These are phyloP conservation scores for Coffea eugenioides DNA, from an alignment of 257 asterid genomes.

Conservation along the genomic window DNA sequence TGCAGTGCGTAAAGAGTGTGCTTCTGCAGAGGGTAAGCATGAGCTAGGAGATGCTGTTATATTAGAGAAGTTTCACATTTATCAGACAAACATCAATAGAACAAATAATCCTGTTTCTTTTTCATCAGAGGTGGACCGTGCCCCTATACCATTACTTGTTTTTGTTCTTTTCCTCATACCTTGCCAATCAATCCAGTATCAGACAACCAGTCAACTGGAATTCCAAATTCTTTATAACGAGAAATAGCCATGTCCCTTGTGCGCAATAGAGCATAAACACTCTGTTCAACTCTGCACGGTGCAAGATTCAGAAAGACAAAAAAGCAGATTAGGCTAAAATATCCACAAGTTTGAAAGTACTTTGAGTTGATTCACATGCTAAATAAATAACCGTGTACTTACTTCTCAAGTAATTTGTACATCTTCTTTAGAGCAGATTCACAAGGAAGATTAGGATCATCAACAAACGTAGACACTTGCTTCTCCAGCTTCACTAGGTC, in stretches of 20 bases:
- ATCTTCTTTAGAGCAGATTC: slow-evolving; percentile 90
- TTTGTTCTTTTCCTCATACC: slow-evolving; percentile 36
- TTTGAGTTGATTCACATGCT: background rate
- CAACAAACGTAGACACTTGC: slow-evolving; percentile 68
- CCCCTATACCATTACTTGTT: background rate
- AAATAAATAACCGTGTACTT: slow-evolving; percentile 30
- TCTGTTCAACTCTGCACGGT: slow-evolving; percentile 69
- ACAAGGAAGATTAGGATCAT: slow-evolving; percentile 76
- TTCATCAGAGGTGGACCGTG: background rate
- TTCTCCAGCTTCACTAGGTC: slow-evolving; percentile 85
- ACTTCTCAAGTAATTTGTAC: slow-evolving; percentile 97
- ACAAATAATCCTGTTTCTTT: background rate
- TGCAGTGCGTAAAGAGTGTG: background rate
- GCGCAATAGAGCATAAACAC: slow-evolving; percentile 80
- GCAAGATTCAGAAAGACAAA: background rate
- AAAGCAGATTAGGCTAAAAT: slow-evolving; percentile 1
- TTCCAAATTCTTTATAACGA: slow-evolving; percentile 83
- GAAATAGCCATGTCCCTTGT: slow-evolving; percentile 94
- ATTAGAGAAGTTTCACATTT: background rate
- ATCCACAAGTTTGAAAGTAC: background rate
- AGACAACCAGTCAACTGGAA: slow-evolving; percentile 86
- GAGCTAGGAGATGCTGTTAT: background rate
- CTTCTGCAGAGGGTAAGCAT: background rate
- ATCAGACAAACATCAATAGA: background rate
- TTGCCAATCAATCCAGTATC: slow-evolving; percentile 95